A percentile compares a stretch with the other conserved stretches of the same genome.
Evolutionary conservation across 257 asterid genomes (phyloP).

Genomic region (Solanum piurae): DNA sequence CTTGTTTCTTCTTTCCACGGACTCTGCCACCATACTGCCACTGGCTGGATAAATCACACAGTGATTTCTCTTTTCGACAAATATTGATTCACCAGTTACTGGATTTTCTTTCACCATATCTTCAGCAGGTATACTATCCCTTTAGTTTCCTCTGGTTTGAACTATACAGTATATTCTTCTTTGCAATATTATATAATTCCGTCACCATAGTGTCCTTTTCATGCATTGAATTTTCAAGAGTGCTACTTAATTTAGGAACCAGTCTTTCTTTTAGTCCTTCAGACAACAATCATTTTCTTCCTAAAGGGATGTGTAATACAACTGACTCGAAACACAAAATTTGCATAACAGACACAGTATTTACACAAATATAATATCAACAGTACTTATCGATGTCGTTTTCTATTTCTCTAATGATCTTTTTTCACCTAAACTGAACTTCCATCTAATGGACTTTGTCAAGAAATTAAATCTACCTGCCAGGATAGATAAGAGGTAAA

Average conservation of each 20-base stretch:
- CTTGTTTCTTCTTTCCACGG: slow-evolving; percentile 14
- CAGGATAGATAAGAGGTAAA: neutral
- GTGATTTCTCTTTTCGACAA: slow-evolving; percentile 5
- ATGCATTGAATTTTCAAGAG: neutral
- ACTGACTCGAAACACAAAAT: neutral
- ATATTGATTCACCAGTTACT: neutral
- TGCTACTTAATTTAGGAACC: neutral
- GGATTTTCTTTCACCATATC: neutral
- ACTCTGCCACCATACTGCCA: slow-evolving; percentile 9
- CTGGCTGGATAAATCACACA: slow-evolving; percentile 11
- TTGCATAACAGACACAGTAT: neutral
- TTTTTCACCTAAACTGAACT: neutral
- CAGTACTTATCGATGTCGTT: neutral
- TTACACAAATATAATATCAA: neutral
- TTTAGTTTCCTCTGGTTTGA: neutral
- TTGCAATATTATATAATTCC: neutral
- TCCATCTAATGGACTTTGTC: neutral
- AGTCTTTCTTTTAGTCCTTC: neutral
- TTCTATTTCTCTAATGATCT: neutral
- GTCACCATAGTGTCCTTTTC: neutral
- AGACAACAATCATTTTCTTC: neutral
- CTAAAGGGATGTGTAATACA: neutral
- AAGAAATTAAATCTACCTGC: neutral
- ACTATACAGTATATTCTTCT: neutral
- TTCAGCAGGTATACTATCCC: neutral